A percentile compares a stretch with the other conserved stretches of the same genome.
These are phyloP conservation scores for Colletotrichum sojae DNA, from an alignment of 2,329 filamentous ascomycete species.

Conservation along the genomic window DNA sequence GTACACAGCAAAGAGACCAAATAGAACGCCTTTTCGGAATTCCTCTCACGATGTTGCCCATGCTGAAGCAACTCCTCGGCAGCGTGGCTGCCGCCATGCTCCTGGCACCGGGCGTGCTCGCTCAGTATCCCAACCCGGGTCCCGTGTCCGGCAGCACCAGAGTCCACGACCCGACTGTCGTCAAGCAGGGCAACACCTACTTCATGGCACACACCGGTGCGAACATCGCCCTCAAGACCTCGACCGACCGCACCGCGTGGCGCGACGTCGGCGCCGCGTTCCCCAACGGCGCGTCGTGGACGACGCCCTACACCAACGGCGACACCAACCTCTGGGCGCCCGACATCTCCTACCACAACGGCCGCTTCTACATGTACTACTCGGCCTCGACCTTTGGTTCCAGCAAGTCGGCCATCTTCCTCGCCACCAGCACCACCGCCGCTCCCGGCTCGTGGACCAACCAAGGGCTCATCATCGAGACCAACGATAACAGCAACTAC, in stretches of 20 bases:
- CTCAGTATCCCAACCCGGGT: conserved; percentile 44
- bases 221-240: conserved; percentile 50
- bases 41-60: conserved; percentile 32
- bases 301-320: conserved; percentile 48
- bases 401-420: conserved; percentile 48
- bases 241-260: conserved; percentile 50
- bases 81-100: conserved; percentile 44
- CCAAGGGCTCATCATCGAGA: conserved; percentile 48
- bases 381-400: conserved; percentile 49
- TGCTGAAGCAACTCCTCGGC: conserved; percentile 43
- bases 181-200: conserved; percentile 49
- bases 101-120: conserved; percentile 25
- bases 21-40: neutral
- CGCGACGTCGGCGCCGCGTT: conserved; percentile 48
- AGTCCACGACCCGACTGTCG: conserved; percentile 49
- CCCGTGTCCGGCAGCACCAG: conserved; percentile 45
- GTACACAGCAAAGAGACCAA: neutral
- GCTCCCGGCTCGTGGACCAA: conserved; percentile 49
- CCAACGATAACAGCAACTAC: conserved; percentile 43
- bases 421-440: conserved; percentile 49
- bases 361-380: conserved; percentile 51
- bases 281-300: conserved; percentile 50
- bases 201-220: conserved; percentile 47
- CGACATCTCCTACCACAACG: conserved; percentile 60
- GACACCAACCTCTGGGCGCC: conserved; percentile 63